Conservation (phyloP, 139 green algal genomes). For the Coccomyxa sp. region DNA sequence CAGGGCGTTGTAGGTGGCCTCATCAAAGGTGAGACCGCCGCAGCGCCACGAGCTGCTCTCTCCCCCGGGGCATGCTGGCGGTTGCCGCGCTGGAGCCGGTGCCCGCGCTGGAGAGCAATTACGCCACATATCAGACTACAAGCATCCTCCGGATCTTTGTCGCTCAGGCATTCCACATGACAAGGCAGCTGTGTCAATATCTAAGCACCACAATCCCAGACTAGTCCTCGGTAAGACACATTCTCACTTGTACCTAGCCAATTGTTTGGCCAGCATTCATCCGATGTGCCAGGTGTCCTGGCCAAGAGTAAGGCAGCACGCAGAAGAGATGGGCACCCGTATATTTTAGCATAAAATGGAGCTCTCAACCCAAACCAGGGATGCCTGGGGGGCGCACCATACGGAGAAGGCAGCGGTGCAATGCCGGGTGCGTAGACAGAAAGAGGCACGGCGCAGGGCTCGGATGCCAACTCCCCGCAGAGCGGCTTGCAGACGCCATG, state of each 20-base stretch:
- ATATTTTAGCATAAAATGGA: neutral
- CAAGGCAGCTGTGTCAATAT: neutral
- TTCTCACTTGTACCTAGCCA: too few relatives aligned
- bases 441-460: neutral
- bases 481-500: neutral
- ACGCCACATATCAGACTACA: neutral
- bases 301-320: too few relatives aligned
- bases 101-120: neutral
- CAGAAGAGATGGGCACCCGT: neutral
- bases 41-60: neutral
- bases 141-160: neutral
- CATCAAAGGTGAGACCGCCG: neutral
- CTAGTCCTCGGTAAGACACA: too few relatives aligned
- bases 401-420: neutral
- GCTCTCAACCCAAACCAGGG: neutral
- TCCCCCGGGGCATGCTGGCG: neutral
- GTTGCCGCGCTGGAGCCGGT: neutral
- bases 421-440: too few relatives aligned
- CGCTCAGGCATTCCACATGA: neutral
- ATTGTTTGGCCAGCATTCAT: too few relatives aligned
- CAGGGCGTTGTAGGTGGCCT: neutral
- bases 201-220: too few relatives aligned
- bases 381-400: neutral
- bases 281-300: too few relatives aligned
- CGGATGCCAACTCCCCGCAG: neutral